Evolutionary conservation across 1,284 basidiomycete genomes (phyloP).

Genomic region (Apiotrichum veenhuisii): DNA sequence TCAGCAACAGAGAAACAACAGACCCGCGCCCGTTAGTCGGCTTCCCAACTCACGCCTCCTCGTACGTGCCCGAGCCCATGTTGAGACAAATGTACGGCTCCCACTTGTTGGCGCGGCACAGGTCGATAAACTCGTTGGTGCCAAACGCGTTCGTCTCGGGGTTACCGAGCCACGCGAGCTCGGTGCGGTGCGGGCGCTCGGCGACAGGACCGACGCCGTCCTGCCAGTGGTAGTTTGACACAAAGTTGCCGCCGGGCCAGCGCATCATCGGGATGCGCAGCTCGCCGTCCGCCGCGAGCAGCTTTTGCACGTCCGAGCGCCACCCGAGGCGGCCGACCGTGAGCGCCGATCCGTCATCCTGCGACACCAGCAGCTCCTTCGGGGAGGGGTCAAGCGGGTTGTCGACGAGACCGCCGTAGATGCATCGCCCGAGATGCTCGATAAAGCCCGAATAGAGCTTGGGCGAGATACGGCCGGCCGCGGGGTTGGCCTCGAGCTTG

Average conservation of each 20-base stretch:
- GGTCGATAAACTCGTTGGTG: conserved; percentile 56
- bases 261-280: conserved; percentile 59
- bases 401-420: conserved; percentile 61
- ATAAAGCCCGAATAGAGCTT: conserved; percentile 60
- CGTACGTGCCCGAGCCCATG: conserved; percentile 6
- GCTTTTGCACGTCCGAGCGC: conserved; percentile 58
- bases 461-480: conserved; percentile 24
- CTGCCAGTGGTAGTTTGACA: conserved; percentile 65
- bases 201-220: conserved; percentile 61
- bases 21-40: conserved; percentile 3
- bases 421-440: conserved; percentile 60
- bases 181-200: conserved; percentile 56
- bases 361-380: conserved; percentile 33
- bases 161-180: conserved; percentile 61
- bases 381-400: conserved; percentile 50
- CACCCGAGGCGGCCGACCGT: conserved; percentile 51
- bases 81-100: conserved; percentile 65
- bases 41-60: background rate
- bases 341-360: conserved; percentile 29
- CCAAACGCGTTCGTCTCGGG: conserved; percentile 65
- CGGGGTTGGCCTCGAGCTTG: conserved; percentile 21
- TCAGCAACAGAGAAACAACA: too few relatives aligned
- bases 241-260: conserved; percentile 59
- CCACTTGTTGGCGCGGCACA: conserved; percentile 34
- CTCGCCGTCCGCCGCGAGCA: conserved; percentile 53